Evolutionary conservation across 1,284 basidiomycete species (phyloP), one percentile per base, ranked within the genome.

Genomic region (Schizophyllum commune): DNA sequence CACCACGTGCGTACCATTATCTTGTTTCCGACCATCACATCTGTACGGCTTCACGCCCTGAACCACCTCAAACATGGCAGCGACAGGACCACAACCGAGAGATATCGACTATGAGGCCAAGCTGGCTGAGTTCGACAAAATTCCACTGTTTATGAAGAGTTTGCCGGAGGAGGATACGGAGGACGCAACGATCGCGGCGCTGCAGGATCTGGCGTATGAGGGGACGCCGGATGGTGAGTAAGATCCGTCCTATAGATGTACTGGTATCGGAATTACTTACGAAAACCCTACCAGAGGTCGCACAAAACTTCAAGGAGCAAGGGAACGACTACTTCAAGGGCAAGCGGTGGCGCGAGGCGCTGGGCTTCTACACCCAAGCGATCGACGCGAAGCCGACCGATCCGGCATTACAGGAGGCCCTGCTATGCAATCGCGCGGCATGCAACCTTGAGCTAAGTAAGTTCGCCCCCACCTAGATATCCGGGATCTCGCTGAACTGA

Each of bases 251-350:
- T 54, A 27, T 51, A 32, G 55, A 52, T 20, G 33, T 34, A 15
- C 47, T 33, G 39, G 27, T 34, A 52, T 58, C 56, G 60, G 27
- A 8, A 32, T 22, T 2, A 8, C 39, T 47, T 13, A 47, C 39
- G 39, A 47, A 21, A 39, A n/a, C 32, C 27, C 27, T 27, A 2
- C 27, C 52, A 96, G 96, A 99, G 73, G 81, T 94, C 66, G 94
- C 96, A 0, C 79, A 85, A 64, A 96, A 92, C 72, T 98, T 98
- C 75, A 98, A 98, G 73, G 85, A 92, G 60, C 94, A 98, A 72
- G 96, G 94, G 2, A 98, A 98, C 72, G 92, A 95, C 61, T 94
- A 97, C 69, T 98, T 92, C 76, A 87, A 86, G 64, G 89, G 88
- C 21, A 93, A 91, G 71, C 84, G 92, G 56, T 92, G 86, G 73